Percentiles rank a stretch among this genome's conserved stretches.
phyloP scores from a whole-genome alignment of 495 filamentous ascomycete species.

The Annulohypoxylon bovei region DNA sequence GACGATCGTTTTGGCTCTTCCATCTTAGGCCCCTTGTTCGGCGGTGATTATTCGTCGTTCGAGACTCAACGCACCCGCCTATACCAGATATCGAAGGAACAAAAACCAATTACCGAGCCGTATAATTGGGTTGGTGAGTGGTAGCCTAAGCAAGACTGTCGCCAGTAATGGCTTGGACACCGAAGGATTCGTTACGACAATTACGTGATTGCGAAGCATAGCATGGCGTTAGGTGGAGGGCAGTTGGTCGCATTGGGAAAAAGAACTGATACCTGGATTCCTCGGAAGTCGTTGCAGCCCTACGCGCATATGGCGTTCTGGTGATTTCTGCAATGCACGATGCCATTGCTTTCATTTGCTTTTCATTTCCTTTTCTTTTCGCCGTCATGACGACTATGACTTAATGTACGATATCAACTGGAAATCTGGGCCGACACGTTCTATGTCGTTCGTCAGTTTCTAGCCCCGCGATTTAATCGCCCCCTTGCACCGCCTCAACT shows the following conservation, averaged over 20 bases:
- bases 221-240: slow-evolving; percentile 19
- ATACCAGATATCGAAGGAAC: slow-evolving; percentile 24
- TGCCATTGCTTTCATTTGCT: slow-evolving; percentile 28
- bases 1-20: slow-evolving; percentile 53
- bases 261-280: not conserved
- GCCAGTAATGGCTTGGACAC: not conserved
- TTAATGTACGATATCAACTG: slow-evolving; percentile 42
- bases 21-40: slow-evolving; percentile 72
- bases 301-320: slow-evolving; percentile 21
- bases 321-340: slow-evolving; percentile 4
- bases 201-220: slow-evolving; percentile 13
- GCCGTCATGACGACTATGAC: slow-evolving; percentile 11
- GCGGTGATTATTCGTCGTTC: slow-evolving; percentile 77
- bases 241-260: not conserved
- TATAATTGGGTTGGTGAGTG: not conserved
- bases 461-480: not conserved
- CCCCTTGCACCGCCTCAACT: slow-evolving; percentile 35
- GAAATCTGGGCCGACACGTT: slow-evolving; percentile 16
- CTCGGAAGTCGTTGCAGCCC: not conserved
- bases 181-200: not conserved
- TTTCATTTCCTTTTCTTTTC: slow-evolving; percentile 20
- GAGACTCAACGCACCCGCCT: slow-evolving; percentile 66
- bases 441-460: slow-evolving; percentile 11
- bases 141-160: not conserved
- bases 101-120: not conserved